phyloP scores from a whole-genome alignment of 352 stramenopile species.

The Phytophthora uliginosa region DNA sequence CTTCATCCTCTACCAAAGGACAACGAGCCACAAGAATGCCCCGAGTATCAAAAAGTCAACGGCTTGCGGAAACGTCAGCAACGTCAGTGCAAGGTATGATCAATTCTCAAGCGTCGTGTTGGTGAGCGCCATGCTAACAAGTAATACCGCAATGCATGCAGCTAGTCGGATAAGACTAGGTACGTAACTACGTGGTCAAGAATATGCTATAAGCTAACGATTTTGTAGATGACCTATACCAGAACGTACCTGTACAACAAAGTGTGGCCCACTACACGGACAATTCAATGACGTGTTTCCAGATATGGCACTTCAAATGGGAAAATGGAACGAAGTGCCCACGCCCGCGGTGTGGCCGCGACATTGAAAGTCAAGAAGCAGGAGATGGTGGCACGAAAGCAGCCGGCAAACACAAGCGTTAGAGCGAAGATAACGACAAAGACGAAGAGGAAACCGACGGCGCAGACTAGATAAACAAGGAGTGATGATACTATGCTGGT shows the following conservation, averaged over 20 bases:
- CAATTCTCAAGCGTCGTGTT: background rate
- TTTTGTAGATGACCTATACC: background rate
- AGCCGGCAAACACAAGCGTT: background rate
- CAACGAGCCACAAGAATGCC: background rate
- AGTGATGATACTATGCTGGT: too few species aligned
- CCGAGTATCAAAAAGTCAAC: slow-evolving; percentile 1
- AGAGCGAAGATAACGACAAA: background rate
- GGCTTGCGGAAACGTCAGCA: background rate
- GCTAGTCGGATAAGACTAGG: slow-evolving; percentile 9
- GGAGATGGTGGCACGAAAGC: background rate
- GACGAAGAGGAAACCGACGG: background rate
- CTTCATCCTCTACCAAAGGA: background rate
- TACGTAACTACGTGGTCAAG: background rate
- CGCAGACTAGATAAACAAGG: too few species aligned
- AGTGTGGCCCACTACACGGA: slow-evolving; percentile 6
- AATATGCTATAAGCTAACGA: background rate
- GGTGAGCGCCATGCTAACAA: background rate
- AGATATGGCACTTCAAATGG: slow-evolving; percentile 15
- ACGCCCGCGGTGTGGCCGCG: background rate
- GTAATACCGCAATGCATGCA: slow-evolving; percentile 7
- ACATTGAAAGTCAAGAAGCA: background rate
- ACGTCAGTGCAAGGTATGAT: background rate
- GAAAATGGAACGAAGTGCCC: slow-evolving; percentile 4
- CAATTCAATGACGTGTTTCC: slow-evolving; percentile 9
- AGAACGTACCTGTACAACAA: slow-evolving; percentile 9